Evolutionary conservation across 352 stramenopile species (phyloP), one percentile per base, ranked within the genome.

Genomic region (Phytophthora uliginosa): DNA sequence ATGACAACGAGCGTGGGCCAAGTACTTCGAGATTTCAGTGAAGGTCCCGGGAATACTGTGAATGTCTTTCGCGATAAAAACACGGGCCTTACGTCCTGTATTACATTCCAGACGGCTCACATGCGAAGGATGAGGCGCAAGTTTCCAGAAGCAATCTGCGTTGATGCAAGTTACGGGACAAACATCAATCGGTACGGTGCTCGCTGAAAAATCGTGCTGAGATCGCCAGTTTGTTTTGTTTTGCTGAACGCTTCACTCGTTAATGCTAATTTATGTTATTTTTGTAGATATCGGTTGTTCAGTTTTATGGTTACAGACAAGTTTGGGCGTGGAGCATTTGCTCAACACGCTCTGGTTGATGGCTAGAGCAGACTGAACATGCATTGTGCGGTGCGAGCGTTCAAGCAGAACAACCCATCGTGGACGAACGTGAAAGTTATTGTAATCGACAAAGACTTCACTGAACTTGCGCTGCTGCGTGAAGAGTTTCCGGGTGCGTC

Each of bases 1-100:
- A 73, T 7, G 59, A 69, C 45, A 69, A 69, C 31, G 52, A 69
- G 66, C 3, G 51, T 69, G 2, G 38, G 26, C 4, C 7, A 73
- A 13, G 3, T 73, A 3, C 40, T 59, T 6, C 15, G 22, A 9
- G 59, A 69, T 13, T 73, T 69, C 12, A 55, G 51, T 13, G 66
- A 73, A 50, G 59, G 66, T 2, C 58, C 42, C 2, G 59, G 52
- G 0, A 68, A 69, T 34, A 59, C n/a, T 18, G 66, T 69, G 20
- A 69, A 64, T 20, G 31, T 65, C 0, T 73, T 69, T 7, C n/a
- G 24, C 12, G 66, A 68, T 28, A 13, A 9, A 0, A 26, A 18
- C 2, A 60, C 33, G 4, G 1, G 42, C 1, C 12, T 61, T 4
- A 69, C 53, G 18, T 42, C 17, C 1, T 69, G 59, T 28, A 74